phyloP scores from a whole-genome alignment of 345 rosid species.

The Ailanthus altissimus region DNA sequence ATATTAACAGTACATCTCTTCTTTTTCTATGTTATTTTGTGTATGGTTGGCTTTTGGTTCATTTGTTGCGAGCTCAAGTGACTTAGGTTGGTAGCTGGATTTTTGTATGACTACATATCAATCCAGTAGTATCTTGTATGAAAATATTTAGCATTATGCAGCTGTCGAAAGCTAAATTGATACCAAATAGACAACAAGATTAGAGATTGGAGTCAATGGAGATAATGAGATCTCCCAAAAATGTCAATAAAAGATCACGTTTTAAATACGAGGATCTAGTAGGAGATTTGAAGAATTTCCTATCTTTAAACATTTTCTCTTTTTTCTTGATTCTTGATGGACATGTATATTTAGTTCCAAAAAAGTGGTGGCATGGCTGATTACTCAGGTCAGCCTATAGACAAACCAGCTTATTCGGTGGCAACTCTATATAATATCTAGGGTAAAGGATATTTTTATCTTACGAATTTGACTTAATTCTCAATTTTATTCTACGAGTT shows the following conservation, averaged over 20 bases:
- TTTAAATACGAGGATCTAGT: conserved; percentile 10
- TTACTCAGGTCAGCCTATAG: neutral
- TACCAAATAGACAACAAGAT: neutral
- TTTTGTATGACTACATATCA: neutral
- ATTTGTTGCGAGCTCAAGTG: no score
- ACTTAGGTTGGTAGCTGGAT: neutral
- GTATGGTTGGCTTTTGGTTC: no score
- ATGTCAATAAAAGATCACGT: conserved; percentile 10
- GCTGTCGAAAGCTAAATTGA: neutral
- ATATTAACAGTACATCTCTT: no score
- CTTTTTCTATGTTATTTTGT: no score
- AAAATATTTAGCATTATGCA: neutral
- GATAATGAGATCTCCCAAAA: neutral
- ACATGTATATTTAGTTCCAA: neutral
- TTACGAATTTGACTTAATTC: no score
- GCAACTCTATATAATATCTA: no score
- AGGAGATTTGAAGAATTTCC: neutral
- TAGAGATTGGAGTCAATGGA: neutral
- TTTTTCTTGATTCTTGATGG: no score
- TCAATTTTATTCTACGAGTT: no score
- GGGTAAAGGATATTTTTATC: no score
- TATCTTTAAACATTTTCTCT: no score
- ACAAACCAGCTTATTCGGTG: neutral
- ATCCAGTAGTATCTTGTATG: neutral
- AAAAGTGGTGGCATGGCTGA: neutral